phyloP scores from a whole-genome alignment of 805 yeast genomes.

The Zygotorulaspora danielsina region DNA sequence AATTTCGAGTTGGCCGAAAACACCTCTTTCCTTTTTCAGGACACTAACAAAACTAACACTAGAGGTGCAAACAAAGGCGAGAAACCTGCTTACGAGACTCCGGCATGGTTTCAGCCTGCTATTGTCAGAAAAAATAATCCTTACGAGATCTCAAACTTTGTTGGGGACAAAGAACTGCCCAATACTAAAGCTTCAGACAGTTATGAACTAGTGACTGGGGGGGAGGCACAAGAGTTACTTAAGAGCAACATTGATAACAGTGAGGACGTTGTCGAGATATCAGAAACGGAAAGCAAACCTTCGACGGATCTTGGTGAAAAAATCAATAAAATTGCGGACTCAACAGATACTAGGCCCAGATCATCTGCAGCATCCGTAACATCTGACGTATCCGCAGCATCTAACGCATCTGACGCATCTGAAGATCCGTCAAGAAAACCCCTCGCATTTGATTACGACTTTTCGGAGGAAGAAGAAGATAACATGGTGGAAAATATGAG shows the following conservation, averaged over 20 bases:
- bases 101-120: constrained; percentile 31
- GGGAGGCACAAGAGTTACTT: constrained; percentile 18
- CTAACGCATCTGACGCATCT: not conserved
- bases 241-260: constrained; percentile 1
- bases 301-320: not conserved
- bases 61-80: constrained; percentile 7
- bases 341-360: constrained; percentile 25
- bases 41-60: constrained; percentile 3
- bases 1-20: constrained; percentile 11
- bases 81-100: constrained; percentile 23
- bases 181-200: constrained; percentile 18
- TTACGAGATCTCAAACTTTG: constrained; percentile 18
- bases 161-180: constrained; percentile 19
- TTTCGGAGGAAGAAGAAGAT: constrained; percentile 75
- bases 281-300: not conserved
- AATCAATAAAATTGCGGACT: constrained; percentile 7
- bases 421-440: constrained; percentile 8
- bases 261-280: constrained; percentile 6
- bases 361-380: too few relatives aligned
- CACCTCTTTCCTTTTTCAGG: constrained; percentile 23
- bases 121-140: constrained; percentile 18
- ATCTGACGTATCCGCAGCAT: too few relatives aligned
- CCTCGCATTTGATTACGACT: constrained; percentile 51
- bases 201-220: constrained; percentile 21
- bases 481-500: constrained; percentile 56